Evolutionary conservation across 1,139 yeast genomes (phyloP).

Genomic region (Protomyces inundatus): DNA sequence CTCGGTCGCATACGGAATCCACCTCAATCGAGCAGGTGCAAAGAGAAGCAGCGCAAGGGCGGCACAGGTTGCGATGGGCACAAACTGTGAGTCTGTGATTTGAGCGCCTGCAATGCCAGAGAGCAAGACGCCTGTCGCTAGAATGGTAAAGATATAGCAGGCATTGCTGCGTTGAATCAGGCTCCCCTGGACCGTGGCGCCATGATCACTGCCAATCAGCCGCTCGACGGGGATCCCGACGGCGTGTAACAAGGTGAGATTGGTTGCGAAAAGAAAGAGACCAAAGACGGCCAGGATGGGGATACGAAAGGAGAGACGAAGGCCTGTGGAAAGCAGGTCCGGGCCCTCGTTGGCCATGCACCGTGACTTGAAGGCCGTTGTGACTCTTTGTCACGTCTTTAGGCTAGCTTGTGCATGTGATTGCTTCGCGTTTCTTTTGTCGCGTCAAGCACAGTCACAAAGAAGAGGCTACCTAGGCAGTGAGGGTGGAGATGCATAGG

Average conservation of each 20-base stretch:
- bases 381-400: too few relatives aligned
- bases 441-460: too few relatives aligned
- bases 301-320: constrained; percentile 51
- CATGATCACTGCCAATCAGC: constrained; percentile 34
- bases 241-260: constrained; percentile 10
- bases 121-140: neutral
- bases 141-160: neutral
- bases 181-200: neutral
- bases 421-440: too few relatives aligned
- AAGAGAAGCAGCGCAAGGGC: constrained; percentile 36
- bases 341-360: neutral
- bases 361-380: too few relatives aligned
- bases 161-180: neutral
- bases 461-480: too few relatives aligned
- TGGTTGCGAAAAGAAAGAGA: constrained; percentile 43
- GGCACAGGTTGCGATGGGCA: constrained; percentile 40
- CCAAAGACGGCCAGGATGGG: constrained; percentile 34
- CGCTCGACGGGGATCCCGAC: constrained; percentile 25
- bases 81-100: neutral
- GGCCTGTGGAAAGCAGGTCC: constrained; percentile 30
- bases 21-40: constrained; percentile 33
- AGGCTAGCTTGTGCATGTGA: too few relatives aligned
- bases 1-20: constrained; percentile 33
- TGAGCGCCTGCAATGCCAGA: neutral
- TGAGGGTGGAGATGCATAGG: too few relatives aligned